Conservation (phyloP, 768 basidiomycete genomes). For the Suillus weaverae region DNA sequence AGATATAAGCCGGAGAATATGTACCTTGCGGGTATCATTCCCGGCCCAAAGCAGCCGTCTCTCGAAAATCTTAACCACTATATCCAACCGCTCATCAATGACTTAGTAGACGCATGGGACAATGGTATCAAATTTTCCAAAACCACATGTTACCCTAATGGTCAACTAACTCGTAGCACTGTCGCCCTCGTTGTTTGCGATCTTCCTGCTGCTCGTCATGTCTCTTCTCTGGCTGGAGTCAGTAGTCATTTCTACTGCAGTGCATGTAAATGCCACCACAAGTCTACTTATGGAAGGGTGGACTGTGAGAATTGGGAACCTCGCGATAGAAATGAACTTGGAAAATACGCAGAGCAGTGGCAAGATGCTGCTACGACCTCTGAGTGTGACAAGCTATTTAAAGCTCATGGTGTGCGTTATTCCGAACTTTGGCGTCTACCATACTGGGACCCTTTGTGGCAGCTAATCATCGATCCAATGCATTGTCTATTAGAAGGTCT, state of each 20-base stretch:
- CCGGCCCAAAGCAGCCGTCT: too few relatives aligned
- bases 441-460: conserved; percentile 20
- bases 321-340: conserved; percentile 11
- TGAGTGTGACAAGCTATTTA: conserved; percentile 10
- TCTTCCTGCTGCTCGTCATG: conserved; percentile 23
- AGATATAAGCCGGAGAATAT: too few relatives aligned
- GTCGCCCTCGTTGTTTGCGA: conserved; percentile 33
- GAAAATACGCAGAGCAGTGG: conserved; percentile 12
- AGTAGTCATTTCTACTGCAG: conserved; percentile 29
- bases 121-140: conserved; percentile 16
- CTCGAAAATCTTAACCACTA: too few relatives aligned
- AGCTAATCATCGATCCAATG: conserved; percentile 19
- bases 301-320: conserved; percentile 16
- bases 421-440: conserved; percentile 18
- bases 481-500: conserved; percentile 11
- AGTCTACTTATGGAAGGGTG: background rate
- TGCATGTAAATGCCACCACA: conserved; percentile 24
- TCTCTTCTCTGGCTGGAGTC: conserved; percentile 25
- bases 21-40: too few relatives aligned
- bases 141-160: conserved; percentile 12
- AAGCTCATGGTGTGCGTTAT: conserved; percentile 16
- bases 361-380: conserved; percentile 3
- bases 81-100: conserved; percentile 2
- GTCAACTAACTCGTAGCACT: conserved; percentile 12
- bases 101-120: conserved; percentile 17